Percentiles rank a stretch among this genome's conserved stretches.
These are phyloP conservation scores for Pisolithus tinctorius DNA, from an alignment of 768 basidiomycete species.

Conservation along the genomic window DNA sequence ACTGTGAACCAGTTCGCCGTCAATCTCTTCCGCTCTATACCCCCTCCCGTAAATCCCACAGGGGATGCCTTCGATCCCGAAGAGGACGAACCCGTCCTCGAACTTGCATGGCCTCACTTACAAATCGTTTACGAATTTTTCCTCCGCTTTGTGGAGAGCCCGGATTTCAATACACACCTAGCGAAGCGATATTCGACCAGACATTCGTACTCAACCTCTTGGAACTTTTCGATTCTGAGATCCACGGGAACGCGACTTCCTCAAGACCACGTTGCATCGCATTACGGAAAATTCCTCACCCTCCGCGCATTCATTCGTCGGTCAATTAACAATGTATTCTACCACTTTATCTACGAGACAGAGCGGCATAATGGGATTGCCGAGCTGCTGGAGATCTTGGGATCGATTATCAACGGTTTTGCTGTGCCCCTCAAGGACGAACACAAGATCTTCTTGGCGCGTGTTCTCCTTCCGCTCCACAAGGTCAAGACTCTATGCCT, in stretches of 20 bases:
- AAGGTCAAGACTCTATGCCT: slow-evolving; percentile 97
- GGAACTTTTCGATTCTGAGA: slow-evolving; percentile 97
- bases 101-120: slow-evolving; percentile 98
- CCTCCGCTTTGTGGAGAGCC: slow-evolving; percentile 95
- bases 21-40: slow-evolving; percentile 99
- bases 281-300: slow-evolving; percentile 99
- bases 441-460: slow-evolving; percentile 95
- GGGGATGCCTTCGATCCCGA: slow-evolving; percentile 99
- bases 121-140: slow-evolving; percentile 99
- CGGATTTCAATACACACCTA: slow-evolving; percentile 96
- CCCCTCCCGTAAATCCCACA: slow-evolving; percentile 96
- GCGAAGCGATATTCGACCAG: slow-evolving; percentile 97
- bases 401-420: slow-evolving; percentile 99
- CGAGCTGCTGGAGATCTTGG: slow-evolving; percentile 94
- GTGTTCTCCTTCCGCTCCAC: slow-evolving; percentile 91
- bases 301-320: slow-evolving; percentile 97
- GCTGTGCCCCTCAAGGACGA: slow-evolving; percentile 97
- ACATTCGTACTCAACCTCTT: slow-evolving; percentile 92
- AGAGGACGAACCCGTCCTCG: slow-evolving; percentile 97
- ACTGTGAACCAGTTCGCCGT: slow-evolving; percentile 69
- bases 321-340: slow-evolving; percentile 99
- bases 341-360: slow-evolving; percentile 97
- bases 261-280: slow-evolving; percentile 97
- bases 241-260: slow-evolving; percentile 96
- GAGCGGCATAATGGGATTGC: slow-evolving; percentile 99